These are phyloP conservation scores for Ceratocystis smalleyi DNA, from an alignment of 2,329 filamentous ascomycete species.

Conservation along the genomic window DNA sequence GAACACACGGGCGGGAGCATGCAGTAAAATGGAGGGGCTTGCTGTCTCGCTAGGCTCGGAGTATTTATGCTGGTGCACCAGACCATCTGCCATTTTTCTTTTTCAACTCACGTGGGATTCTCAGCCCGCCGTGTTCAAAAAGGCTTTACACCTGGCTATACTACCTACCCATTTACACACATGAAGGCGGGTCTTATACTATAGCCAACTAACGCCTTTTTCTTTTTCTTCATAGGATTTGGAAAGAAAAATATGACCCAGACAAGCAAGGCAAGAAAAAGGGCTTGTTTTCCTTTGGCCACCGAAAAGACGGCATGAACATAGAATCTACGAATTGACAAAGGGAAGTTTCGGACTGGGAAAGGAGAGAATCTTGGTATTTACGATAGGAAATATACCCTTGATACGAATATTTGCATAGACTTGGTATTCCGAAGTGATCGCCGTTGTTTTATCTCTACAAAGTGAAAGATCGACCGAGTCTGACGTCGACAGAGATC, in stretches of 20 bases:
- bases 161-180: neutral
- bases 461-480: too few relatives aligned
- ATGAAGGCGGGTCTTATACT: neutral
- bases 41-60: neutral
- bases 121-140: neutral
- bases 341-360: neutral
- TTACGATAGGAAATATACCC: neutral
- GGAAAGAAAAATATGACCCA: conserved; percentile 86
- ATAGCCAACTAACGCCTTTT: neutral
- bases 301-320: neutral
- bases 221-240: conserved; percentile 54
- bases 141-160: neutral
- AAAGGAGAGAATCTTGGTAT: neutral
- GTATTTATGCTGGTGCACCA: neutral
- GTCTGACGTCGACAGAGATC: too few relatives aligned
- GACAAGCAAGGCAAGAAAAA: conserved; percentile 30
- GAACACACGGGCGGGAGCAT: neutral
- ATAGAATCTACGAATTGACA: neutral
- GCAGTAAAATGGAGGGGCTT: neutral
- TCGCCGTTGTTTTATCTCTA: neutral
- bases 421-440: neutral
- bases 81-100: neutral
- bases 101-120: too few relatives aligned
- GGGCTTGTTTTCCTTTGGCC: conserved; percentile 16
- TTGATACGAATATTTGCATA: neutral